A percentile compares a stretch with the other conserved stretches of the same genome.
Conservation (phyloP, 2,329 filamentous ascomycete species). For the Monosporascus sp. region DNA sequence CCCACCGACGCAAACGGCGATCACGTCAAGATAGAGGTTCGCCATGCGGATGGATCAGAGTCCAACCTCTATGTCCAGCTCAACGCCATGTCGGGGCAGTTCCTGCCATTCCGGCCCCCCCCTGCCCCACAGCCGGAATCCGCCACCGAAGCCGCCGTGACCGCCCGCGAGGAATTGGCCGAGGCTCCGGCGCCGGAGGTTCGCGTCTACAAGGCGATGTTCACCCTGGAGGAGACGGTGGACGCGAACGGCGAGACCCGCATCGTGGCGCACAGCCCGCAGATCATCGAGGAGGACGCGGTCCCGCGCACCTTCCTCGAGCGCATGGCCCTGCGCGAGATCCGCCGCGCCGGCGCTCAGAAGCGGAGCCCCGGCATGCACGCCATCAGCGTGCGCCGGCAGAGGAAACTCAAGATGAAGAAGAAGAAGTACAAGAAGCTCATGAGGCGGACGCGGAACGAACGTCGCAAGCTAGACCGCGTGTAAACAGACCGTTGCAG, state of each 20-base stretch:
- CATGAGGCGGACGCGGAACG: slow-evolving; percentile 83
- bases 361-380: slow-evolving; percentile 55
- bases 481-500: slow-evolving; percentile 33
- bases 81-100: slow-evolving; percentile 63
- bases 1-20: slow-evolving; percentile 37
- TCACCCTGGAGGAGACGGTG: slow-evolving; percentile 63
- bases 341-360: slow-evolving; percentile 51
- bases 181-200: slow-evolving; percentile 36
- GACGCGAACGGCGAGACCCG: slow-evolving; percentile 55
- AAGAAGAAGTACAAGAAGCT: slow-evolving; percentile 99
- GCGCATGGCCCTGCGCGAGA: slow-evolving; percentile 62
- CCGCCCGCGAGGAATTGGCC: slow-evolving; percentile 24
- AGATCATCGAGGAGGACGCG: slow-evolving; percentile 45
- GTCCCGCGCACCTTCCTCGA: slow-evolving; percentile 57
- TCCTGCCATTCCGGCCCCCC: slow-evolving; percentile 80
- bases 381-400: slow-evolving; percentile 85
- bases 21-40: slow-evolving; percentile 46
- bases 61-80: slow-evolving; percentile 60
- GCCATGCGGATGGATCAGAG: slow-evolving; percentile 51
- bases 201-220: slow-evolving; percentile 58
- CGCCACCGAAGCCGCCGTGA: slow-evolving; percentile 28
- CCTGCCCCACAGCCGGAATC: slow-evolving; percentile 64
- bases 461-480: slow-evolving; percentile 78
- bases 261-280: slow-evolving; percentile 56
- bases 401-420: slow-evolving; percentile 98